Conservation (phyloP, 2,329 filamentous ascomycete genomes). For the Mollisiaceae sp. region DNA sequence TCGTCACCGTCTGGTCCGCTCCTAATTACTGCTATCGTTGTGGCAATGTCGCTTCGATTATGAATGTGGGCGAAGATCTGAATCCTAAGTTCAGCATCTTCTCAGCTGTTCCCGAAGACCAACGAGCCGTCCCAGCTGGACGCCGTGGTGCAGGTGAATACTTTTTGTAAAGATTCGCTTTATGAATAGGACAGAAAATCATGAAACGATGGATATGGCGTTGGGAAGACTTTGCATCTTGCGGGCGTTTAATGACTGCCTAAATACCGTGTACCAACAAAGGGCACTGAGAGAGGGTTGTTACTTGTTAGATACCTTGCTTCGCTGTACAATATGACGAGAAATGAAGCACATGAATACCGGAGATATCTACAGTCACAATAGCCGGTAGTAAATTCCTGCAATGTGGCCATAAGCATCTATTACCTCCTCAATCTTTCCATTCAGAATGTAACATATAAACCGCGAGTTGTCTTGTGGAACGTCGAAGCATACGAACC, state of each 20-base stretch:
- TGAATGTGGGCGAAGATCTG: constrained; percentile 85
- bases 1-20: constrained; percentile 74
- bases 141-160: constrained; percentile 72
- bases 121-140: constrained; percentile 77
- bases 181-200: constrained; percentile 42
- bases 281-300: not conserved
- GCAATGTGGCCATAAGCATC: not conserved
- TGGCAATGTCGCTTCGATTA: constrained; percentile 73
- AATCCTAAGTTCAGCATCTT: constrained; percentile 93
- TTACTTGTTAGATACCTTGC: not conserved
- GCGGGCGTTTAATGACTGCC: constrained; percentile 10
- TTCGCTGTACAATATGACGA: constrained; percentile 8
- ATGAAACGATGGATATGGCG: constrained; percentile 8
- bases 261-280: constrained; percentile 2
- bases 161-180: constrained; percentile 49
- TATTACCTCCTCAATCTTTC: not conserved
- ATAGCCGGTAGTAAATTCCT: not conserved
- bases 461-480: not conserved
- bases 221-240: constrained; percentile 15
- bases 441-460: not conserved
- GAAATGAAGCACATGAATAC: constrained; percentile 7
- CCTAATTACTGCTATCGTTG: constrained; percentile 55
- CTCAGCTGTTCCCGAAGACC: constrained; percentile 84
- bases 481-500: no score
- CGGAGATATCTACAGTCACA: not conserved